Evolutionary conservation across 768 basidiomycete genomes (phyloP).

Genomic region (Cubamyces sp.): DNA sequence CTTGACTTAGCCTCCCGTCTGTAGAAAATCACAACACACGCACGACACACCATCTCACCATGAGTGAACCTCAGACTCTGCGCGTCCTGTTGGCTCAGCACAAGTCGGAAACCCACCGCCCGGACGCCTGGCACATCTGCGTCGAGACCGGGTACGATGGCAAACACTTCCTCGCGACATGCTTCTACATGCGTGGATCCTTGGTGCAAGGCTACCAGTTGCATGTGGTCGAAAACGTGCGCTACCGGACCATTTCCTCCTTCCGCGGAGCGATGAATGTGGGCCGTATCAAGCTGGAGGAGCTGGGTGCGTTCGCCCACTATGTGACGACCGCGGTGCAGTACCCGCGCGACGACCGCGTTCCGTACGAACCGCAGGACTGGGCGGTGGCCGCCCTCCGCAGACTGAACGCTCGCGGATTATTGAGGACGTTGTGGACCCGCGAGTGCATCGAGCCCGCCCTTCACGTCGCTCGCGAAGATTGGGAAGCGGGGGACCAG

Average conservation of each 20-base stretch:
- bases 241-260: neutral
- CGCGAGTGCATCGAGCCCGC: neutral
- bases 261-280: conserved; percentile 5
- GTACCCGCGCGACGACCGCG: neutral
- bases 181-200: conserved; percentile 13
- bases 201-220: neutral
- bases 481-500: conserved; percentile 11
- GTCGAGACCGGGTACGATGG: conserved; percentile 8
- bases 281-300: neutral
- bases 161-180: neutral
- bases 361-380: neutral
- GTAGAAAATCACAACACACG: too few species aligned
- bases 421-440: neutral
- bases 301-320: neutral
- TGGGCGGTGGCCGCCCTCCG: conserved; percentile 8
- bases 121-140: conserved; percentile 16
- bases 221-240: neutral
- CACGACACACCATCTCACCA: too few species aligned
- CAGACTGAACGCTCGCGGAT: neutral
- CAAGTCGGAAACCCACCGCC: conserved; percentile 4
- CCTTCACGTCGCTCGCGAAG: neutral
- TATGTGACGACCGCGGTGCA: neutral
- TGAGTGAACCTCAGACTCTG: neutral
- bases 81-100: conserved; percentile 18
- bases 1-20: too few species aligned